Evolutionary conservation across 108 stramenopile species (phyloP).

Genomic region (Seminavis robusta): DNA sequence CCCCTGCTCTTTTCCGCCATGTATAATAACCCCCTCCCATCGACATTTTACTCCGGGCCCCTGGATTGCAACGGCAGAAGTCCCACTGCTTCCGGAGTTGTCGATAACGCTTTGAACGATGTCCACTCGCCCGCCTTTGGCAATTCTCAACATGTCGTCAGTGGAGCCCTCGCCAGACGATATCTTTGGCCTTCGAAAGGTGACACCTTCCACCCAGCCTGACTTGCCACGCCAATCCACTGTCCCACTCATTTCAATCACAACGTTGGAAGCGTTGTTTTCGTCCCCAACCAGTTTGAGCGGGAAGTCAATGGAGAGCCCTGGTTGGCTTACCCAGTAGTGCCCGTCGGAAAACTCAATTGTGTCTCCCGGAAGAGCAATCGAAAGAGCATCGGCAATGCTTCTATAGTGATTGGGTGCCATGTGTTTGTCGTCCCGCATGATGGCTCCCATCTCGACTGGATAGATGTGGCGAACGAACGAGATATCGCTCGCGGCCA

Average conservation of each 20-base stretch:
- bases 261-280: slow-evolving; percentile 72
- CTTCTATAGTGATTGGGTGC: slow-evolving; percentile 68
- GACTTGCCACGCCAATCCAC: slow-evolving; percentile 54
- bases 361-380: slow-evolving; percentile 74
- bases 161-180: slow-evolving; percentile 24
- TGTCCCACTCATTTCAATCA: slow-evolving; percentile 78
- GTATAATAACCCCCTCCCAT: no score
- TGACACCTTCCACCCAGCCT: slow-evolving; percentile 83
- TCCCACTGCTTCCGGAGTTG: slow-evolving; percentile 54
- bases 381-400: slow-evolving; percentile 60
- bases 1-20: no score
- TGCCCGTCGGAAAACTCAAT: slow-evolving; percentile 85
- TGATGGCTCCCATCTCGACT: slow-evolving; percentile 73
- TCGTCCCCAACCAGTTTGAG: slow-evolving; percentile 80
- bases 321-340: slow-evolving; percentile 76
- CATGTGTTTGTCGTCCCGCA: slow-evolving; percentile 45
- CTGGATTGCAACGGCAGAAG: neutral
- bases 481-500: slow-evolving; percentile 58
- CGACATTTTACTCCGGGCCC: no score
- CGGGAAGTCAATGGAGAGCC: slow-evolving; percentile 49
- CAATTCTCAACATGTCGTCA: slow-evolving; percentile 47
- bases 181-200: slow-evolving; percentile 72
- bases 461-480: slow-evolving; percentile 83
- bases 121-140: slow-evolving; percentile 43
- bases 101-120: slow-evolving; percentile 64